phyloP scores from a whole-genome alignment of 305 asterid genomes.

The Solanum aculeatissimum region DNA sequence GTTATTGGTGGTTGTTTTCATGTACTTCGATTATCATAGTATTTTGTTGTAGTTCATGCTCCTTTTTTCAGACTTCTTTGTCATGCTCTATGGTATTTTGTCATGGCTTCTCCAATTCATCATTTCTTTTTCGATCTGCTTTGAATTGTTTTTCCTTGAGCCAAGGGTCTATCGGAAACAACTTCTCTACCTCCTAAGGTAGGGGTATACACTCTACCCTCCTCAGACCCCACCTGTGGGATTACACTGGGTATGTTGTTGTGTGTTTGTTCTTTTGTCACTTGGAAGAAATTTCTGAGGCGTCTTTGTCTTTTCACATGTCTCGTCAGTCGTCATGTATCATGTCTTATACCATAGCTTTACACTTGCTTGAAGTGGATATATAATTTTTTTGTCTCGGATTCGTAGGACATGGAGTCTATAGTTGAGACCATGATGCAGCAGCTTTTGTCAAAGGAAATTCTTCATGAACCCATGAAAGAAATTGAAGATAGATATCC shows the following conservation, averaged over 20 bases:
- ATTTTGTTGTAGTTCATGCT: not conserved
- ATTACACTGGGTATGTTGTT: not conserved
- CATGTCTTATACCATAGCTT: not conserved
- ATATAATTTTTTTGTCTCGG: not conserved
- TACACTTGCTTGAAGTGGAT: not conserved
- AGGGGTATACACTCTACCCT: not conserved
- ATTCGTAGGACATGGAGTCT: conserved; percentile 82
- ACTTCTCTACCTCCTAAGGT: not conserved
- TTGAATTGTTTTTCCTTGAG: not conserved
- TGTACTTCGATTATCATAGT: not conserved
- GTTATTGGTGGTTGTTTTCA: not conserved
- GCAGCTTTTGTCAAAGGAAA: conserved; percentile 88
- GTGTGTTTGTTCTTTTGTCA: not conserved
- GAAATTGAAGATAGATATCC: conserved; percentile 96
- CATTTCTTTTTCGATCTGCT: no score
- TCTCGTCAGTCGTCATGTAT: not conserved
- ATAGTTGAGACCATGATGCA: conserved; percentile 98
- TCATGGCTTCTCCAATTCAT: not conserved
- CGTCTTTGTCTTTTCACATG: not conserved
- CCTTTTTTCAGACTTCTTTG: not conserved
- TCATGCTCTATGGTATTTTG: not conserved
- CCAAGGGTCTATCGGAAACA: not conserved
- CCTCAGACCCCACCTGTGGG: not conserved
- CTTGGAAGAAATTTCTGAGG: not conserved
- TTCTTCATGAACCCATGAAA: conserved; percentile 93